Evolutionary conservation across 2,329 filamentous ascomycete genomes (phyloP).

Genomic region (Botrytis medusae): DNA sequence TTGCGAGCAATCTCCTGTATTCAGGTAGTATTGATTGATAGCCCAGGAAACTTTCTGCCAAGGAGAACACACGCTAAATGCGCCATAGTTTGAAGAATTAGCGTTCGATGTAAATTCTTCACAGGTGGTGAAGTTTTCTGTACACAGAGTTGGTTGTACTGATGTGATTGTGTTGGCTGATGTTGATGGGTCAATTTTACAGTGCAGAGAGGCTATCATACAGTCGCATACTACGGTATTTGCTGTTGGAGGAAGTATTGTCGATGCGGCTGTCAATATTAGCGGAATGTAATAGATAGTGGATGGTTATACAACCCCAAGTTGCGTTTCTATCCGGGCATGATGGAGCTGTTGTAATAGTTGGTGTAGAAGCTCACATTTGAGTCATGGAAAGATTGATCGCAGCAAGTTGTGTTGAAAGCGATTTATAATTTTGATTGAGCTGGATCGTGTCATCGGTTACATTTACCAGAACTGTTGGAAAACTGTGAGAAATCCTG

Average conservation of each 20-base stretch:
- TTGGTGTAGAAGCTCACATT: slow-evolving; percentile 65
- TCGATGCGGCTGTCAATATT: slow-evolving; percentile 47
- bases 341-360: slow-evolving; percentile 14
- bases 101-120: slow-evolving; percentile 47
- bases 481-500: neutral
- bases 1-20: slow-evolving; percentile 39
- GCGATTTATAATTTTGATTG: slow-evolving; percentile 62
- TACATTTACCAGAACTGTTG: slow-evolving; percentile 13
- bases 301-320: neutral
- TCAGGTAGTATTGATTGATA: slow-evolving; percentile 61
- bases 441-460: slow-evolving; percentile 59
- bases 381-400: slow-evolving; percentile 56
- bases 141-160: slow-evolving; percentile 49
- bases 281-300: neutral
- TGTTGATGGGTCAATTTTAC: neutral
- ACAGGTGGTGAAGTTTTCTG: slow-evolving; percentile 46
- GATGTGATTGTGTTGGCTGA: slow-evolving; percentile 60
- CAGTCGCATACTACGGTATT: slow-evolving; percentile 77
- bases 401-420: slow-evolving; percentile 46
- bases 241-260: slow-evolving; percentile 70
- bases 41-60: slow-evolving; percentile 69
- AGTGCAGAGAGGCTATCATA: slow-evolving; percentile 67
- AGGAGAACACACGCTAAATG: slow-evolving; percentile 70
- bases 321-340: slow-evolving; percentile 11
- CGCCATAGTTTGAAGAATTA: slow-evolving; percentile 66